Evolutionary conservation across 306 rosid genomes (phyloP).

Genomic region (Gleditsia sinensis): DNA sequence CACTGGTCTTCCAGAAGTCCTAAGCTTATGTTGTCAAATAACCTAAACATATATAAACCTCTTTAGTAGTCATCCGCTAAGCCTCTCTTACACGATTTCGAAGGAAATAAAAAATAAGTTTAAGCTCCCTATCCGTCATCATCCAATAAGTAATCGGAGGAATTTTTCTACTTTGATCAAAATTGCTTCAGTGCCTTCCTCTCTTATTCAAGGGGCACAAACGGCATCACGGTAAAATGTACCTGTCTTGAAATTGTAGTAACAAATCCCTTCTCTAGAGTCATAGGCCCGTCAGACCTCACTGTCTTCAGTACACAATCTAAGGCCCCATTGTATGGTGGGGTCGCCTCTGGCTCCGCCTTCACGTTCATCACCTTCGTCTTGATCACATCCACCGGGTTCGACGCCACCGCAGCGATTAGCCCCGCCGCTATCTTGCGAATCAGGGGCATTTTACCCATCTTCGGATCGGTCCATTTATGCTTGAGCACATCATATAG

Average conservation of each 20-base stretch:
- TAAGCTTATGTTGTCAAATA: too few relatives aligned
- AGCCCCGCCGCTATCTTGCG: conserved; percentile 61
- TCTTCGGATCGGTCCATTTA: neutral
- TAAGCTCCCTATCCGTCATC: neutral
- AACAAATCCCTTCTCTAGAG: neutral
- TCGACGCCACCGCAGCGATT: conserved; percentile 73
- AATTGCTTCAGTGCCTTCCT: conserved; percentile 6
- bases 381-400: conserved; percentile 70
- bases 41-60: neutral
- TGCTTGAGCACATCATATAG: neutral
- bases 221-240: neutral
- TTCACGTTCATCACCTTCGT: conserved; percentile 75
- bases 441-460: conserved; percentile 6
- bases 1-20: too few relatives aligned
- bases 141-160: neutral
- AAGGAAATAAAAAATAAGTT: neutral
- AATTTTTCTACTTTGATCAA: neutral
- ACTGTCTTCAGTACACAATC: conserved; percentile 65
- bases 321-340: conserved; percentile 60
- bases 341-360: conserved; percentile 46
- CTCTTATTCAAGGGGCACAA: neutral
- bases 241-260: neutral
- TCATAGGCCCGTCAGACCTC: conserved; percentile 26
- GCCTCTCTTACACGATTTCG: neutral
- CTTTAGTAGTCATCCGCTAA: neutral